Evolutionary conservation across 139 green algal genomes (phyloP).

Genomic region (Ostreobium quekettii): DNA sequence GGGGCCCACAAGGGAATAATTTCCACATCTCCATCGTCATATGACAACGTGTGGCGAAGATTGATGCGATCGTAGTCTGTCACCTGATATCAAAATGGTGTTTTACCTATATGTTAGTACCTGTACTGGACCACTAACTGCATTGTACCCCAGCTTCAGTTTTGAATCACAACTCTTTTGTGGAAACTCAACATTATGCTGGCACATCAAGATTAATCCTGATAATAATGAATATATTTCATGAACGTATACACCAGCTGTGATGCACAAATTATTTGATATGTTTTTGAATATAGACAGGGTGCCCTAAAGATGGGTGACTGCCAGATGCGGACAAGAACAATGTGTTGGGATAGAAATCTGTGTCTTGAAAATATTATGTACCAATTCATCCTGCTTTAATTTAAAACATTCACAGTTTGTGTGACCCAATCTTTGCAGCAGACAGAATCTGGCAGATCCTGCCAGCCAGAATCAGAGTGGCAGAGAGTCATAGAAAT

Average conservation of each 20-base stretch:
- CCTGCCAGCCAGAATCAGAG: neutral
- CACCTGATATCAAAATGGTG: conserved; percentile 22
- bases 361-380: neutral
- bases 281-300: no score
- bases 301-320: no score
- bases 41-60: conserved; percentile 64
- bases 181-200: no score
- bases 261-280: no score
- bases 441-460: neutral
- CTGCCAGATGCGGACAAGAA: no score
- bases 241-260: no score
- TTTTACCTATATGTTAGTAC: neutral
- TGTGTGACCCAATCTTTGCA: neutral
- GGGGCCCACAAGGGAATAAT: conserved; percentile 56
- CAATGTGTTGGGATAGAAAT: no score
- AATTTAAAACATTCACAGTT: neutral
- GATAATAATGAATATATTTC: no score
- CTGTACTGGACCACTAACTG: no score
- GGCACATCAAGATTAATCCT: no score
- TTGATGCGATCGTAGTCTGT: conserved; percentile 46
- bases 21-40: conserved; percentile 70
- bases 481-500: neutral
- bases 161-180: no score
- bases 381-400: neutral
- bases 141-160: no score